phyloP scores from a whole-genome alignment of 495 filamentous ascomycete species.

The Filosporella fistucella region DNA sequence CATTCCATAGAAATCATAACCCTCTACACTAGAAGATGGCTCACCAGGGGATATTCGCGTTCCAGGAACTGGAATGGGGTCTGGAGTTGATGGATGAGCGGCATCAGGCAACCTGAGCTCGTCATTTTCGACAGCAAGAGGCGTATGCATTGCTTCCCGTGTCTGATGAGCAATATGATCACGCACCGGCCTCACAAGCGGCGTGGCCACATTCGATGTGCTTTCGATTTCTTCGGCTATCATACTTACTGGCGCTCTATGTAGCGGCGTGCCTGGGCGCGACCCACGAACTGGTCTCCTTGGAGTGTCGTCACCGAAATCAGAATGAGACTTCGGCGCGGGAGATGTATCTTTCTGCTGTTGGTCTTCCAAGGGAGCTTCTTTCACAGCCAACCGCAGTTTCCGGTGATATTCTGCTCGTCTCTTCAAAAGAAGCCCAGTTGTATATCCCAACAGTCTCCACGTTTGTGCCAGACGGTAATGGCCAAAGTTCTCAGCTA shows the following conservation, averaged over 20 bases:
- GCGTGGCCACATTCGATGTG: conserved; percentile 75
- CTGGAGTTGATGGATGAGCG: conserved; percentile 23
- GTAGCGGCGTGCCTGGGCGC: conserved; percentile 18
- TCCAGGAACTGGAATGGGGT: conserved; percentile 29
- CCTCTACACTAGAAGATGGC: conserved; percentile 42
- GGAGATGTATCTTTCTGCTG: neutral
- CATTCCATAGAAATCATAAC: conserved; percentile 53
- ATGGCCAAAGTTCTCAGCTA: conserved; percentile 53
- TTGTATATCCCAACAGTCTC: conserved; percentile 61
- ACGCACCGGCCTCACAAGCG: conserved; percentile 59
- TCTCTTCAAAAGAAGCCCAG: conserved; percentile 53
- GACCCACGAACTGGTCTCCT: conserved; percentile 27
- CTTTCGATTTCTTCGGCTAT: conserved; percentile 56
- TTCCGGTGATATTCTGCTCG: conserved; percentile 53
- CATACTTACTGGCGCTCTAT: conserved; percentile 16
- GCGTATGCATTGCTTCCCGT: conserved; percentile 40
- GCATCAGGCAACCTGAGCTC: conserved; percentile 24
- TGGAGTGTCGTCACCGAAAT: conserved; percentile 31
- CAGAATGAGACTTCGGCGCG: neutral
- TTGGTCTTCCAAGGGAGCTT: conserved; percentile 1
- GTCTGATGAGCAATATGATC: conserved; percentile 36
- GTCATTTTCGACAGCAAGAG: conserved; percentile 19
- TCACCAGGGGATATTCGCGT: conserved; percentile 20
- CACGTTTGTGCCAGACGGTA: conserved; percentile 70
- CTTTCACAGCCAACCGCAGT: conserved; percentile 29